A percentile compares a stretch with the other conserved stretches of the same genome.
Evolutionary conservation across 2,329 filamentous ascomycete species (phyloP).

Genomic region (Penicillium sp.): DNA sequence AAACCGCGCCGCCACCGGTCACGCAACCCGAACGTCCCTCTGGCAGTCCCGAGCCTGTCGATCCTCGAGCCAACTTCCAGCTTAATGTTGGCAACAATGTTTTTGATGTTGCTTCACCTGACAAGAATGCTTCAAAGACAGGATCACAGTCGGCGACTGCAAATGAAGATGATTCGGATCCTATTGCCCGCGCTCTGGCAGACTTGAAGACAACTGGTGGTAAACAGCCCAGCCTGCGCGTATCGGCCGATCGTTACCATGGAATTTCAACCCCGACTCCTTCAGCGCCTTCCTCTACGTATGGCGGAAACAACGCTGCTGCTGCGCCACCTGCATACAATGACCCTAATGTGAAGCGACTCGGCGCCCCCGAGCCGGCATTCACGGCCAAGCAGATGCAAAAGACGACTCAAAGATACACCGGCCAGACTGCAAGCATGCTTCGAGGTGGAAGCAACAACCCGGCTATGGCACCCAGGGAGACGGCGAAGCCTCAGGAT

Average conservation of each 20-base stretch:
- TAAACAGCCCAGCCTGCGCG: slow-evolving; percentile 77
- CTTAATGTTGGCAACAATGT: slow-evolving; percentile 95
- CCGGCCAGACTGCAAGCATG: slow-evolving; percentile 77
- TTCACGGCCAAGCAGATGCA: slow-evolving; percentile 96
- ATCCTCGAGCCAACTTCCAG: slow-evolving; percentile 88
- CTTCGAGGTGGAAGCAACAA: slow-evolving; percentile 53
- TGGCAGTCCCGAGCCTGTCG: slow-evolving; percentile 77
- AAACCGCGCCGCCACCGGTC: slow-evolving; percentile 38
- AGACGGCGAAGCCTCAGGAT: slow-evolving; percentile 44
- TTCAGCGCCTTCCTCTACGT: slow-evolving; percentile 40
- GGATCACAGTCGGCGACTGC: slow-evolving; percentile 39
- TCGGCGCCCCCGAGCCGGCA: slow-evolving; percentile 87
- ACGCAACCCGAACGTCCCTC: slow-evolving; percentile 29
- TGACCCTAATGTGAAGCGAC: slow-evolving; percentile 67
- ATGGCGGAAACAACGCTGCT: slow-evolving; percentile 25
- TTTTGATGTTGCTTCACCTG: slow-evolving; percentile 83
- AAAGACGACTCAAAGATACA: slow-evolving; percentile 86
- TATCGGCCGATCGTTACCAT: slow-evolving; percentile 94
- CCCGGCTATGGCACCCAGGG: slow-evolving; percentile 44
- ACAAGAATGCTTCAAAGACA: slow-evolving; percentile 55
- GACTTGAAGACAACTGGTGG: slow-evolving; percentile 80
- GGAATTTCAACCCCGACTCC: slow-evolving; percentile 83
- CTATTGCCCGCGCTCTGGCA: slow-evolving; percentile 87
- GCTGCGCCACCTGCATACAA: slow-evolving; percentile 80
- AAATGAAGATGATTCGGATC: slow-evolving; percentile 68